These are phyloP conservation scores for Flammula alnicola DNA, from an alignment of 1,284 basidiomycete species.

Conservation along the genomic window DNA sequence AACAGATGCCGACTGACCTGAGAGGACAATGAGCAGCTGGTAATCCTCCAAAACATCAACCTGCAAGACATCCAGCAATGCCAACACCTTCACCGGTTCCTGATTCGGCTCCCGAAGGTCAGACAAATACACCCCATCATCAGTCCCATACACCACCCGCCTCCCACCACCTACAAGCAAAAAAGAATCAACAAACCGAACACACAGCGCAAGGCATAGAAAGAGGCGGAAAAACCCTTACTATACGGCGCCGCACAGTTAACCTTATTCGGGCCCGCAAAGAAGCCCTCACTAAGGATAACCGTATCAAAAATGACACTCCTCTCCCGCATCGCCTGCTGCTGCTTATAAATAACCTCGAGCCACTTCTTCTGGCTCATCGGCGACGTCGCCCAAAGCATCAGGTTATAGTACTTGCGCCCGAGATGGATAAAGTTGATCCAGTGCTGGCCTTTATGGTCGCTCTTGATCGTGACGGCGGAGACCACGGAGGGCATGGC, in stretches of 20 bases:
- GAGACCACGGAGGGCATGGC: conserved; percentile 36
- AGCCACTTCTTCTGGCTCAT: conserved; percentile 94
- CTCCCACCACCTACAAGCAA: conserved; percentile 74
- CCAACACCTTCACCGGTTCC: conserved; percentile 91
- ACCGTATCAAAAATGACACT: conserved; percentile 90
- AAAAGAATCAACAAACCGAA: conserved; percentile 6
- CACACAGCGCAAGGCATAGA: background rate
- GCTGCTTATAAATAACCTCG: conserved; percentile 90
- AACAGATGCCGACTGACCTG: conserved; percentile 57
- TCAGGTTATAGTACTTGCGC: conserved; percentile 90
- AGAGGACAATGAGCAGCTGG: conserved; percentile 93
- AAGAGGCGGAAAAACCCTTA: conserved; percentile 47
- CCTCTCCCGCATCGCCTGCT: conserved; percentile 82
- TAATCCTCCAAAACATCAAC: conserved; percentile 98
- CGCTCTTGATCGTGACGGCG: conserved; percentile 51
- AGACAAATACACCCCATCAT: conserved; percentile 95
- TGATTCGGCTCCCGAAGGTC: conserved; percentile 79
- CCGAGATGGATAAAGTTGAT: conserved; percentile 95
- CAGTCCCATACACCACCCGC: conserved; percentile 93
- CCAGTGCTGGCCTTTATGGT: conserved; percentile 88
- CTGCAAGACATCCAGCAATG: conserved; percentile 89
- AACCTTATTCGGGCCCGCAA: conserved; percentile 81
- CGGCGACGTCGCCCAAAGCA: conserved; percentile 91
- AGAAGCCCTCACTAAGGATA: conserved; percentile 87
- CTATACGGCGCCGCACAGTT: conserved; percentile 96